Evolutionary conservation across 2,329 filamentous ascomycete species (phyloP).

Genomic region (Pyricularia grisea): DNA sequence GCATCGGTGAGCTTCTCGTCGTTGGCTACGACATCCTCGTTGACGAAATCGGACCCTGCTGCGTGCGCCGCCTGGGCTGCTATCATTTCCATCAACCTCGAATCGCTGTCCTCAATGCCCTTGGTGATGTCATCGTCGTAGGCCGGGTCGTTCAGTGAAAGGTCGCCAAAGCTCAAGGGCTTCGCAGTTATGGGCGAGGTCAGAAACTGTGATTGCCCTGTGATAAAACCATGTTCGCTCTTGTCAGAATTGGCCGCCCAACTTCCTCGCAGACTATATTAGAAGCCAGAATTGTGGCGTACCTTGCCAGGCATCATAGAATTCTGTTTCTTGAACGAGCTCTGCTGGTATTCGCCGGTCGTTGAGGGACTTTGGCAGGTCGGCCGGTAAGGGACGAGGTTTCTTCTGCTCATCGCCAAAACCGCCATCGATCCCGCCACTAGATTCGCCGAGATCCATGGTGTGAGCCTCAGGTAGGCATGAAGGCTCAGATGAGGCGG

Average conservation of each 20-base stretch:
- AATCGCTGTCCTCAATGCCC: conserved; percentile 64
- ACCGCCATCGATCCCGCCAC: conserved; percentile 5
- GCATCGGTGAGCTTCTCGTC: conserved; percentile 64
- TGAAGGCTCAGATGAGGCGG: neutral
- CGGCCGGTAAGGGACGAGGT: conserved; percentile 57
- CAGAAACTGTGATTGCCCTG: conserved; percentile 92
- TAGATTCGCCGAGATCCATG: conserved; percentile 5
- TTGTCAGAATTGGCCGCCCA: conserved; percentile 1
- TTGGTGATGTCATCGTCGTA: conserved; percentile 60
- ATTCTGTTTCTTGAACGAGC: conserved; percentile 76
- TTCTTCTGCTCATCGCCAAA: conserved; percentile 21
- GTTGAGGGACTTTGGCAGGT: conserved; percentile 85
- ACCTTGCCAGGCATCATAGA: conserved; percentile 99
- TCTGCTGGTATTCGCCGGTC: conserved; percentile 65
- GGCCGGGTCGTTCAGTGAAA: conserved; percentile 69
- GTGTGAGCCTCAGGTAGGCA: neutral
- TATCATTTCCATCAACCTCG: conserved; percentile 88
- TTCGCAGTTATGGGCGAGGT: conserved; percentile 78
- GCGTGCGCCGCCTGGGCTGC: conserved; percentile 85
- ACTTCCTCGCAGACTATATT: conserved; percentile 1
- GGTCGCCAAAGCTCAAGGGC: conserved; percentile 70
- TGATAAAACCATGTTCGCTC: neutral
- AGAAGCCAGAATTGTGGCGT: conserved; percentile 17
- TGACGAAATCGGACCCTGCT: conserved; percentile 60
- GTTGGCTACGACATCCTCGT: conserved; percentile 70